These are phyloP conservation scores for Neoascochyta sp. DNA, from an alignment of 2,329 filamentous ascomycete genomes.

Conservation along the genomic window DNA sequence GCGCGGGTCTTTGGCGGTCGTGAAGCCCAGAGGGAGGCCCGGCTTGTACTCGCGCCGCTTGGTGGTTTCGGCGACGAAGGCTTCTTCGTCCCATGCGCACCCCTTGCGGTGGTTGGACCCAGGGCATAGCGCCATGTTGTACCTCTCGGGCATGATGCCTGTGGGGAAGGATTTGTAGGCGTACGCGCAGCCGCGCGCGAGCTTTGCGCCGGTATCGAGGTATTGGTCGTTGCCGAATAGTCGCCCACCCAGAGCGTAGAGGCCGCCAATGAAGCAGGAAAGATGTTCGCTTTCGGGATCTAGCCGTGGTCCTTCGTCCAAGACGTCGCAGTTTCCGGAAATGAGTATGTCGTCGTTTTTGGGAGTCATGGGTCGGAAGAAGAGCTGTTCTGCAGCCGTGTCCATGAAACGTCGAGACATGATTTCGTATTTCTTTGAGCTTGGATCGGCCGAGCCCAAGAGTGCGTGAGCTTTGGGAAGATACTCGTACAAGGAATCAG, in stretches of 20 bases:
- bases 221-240: slow-evolving; percentile 52
- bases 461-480: slow-evolving; percentile 47
- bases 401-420: slow-evolving; percentile 53
- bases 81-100: slow-evolving; percentile 53
- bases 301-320: slow-evolving; percentile 16
- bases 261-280: slow-evolving; percentile 57
- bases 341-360: slow-evolving; percentile 46
- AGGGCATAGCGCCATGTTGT: slow-evolving; percentile 51
- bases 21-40: slow-evolving; percentile 42
- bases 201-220: slow-evolving; percentile 51
- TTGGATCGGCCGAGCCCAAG: slow-evolving; percentile 43
- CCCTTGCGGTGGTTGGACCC: slow-evolving; percentile 14
- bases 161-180: slow-evolving; percentile 54
- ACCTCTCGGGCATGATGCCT: slow-evolving; percentile 59
- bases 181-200: slow-evolving; percentile 59
- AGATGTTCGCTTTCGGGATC: slow-evolving; percentile 55
- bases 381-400: slow-evolving; percentile 43
- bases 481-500: slow-evolving; percentile 39
- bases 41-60: slow-evolving; percentile 21
- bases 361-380: slow-evolving; percentile 49
- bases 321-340: slow-evolving; percentile 43
- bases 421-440: slow-evolving; percentile 44
- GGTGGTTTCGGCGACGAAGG: slow-evolving; percentile 41
- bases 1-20: slow-evolving; percentile 39
- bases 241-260: slow-evolving; percentile 56